Conservation (phyloP, 805 yeast species). For the Suhomyces prunicola region DNA sequence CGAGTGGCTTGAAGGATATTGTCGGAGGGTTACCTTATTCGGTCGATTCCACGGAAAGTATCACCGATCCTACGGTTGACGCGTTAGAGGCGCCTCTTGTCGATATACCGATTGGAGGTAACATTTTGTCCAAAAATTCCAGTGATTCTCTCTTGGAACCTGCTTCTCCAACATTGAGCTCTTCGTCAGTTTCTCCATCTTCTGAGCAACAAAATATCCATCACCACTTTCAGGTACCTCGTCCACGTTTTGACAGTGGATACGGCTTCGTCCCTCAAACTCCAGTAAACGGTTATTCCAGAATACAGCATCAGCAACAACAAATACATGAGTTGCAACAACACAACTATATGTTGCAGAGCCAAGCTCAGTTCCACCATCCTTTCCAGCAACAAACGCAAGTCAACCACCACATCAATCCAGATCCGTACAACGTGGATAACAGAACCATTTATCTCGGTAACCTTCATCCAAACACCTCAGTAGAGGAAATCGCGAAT, state of each 20-base stretch:
- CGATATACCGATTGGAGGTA: background rate
- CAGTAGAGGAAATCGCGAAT: constrained; percentile 72
- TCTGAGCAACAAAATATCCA: background rate
- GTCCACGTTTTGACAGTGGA: background rate
- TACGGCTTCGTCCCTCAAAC: background rate
- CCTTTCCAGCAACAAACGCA: background rate
- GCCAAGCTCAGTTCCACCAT: background rate
- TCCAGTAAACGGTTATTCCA: background rate
- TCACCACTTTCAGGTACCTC: background rate
- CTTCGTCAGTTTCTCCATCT: constrained; percentile 3
- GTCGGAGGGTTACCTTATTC: background rate
- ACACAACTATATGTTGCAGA: constrained; percentile 1
- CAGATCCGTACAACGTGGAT: constrained; percentile 32
- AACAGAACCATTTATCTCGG: constrained; percentile 72
- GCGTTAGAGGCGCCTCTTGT: constrained; percentile 1
- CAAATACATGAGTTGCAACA: background rate
- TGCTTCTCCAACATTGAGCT: constrained; percentile 3
- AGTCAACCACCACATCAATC: constrained; percentile 2
- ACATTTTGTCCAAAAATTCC: background rate
- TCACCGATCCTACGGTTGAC: background rate
- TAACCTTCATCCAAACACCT: constrained; percentile 59
- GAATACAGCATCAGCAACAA: background rate
- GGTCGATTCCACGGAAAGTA: background rate
- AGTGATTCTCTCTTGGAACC: constrained; percentile 3
- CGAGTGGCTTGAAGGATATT: background rate